These are phyloP conservation scores for Penicillium sp. DNA, from an alignment of 2,329 filamentous ascomycete species.

Conservation along the genomic window DNA sequence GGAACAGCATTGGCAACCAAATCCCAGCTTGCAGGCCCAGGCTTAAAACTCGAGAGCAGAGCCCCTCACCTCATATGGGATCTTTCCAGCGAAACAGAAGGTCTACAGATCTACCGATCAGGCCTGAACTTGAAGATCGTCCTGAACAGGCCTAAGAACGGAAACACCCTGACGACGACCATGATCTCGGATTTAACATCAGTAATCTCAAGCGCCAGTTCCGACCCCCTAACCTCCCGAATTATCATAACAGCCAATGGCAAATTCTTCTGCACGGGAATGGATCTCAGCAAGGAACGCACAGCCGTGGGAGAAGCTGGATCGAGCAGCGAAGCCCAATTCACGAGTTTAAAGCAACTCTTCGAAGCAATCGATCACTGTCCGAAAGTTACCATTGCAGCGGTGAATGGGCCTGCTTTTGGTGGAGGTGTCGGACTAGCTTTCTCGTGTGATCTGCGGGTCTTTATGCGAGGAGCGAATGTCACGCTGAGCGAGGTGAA, in stretches of 20 bases:
- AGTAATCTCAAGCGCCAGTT: constrained; percentile 24
- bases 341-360: constrained; percentile 24
- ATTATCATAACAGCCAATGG: constrained; percentile 39
- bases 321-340: constrained; percentile 22
- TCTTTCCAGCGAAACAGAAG: constrained; percentile 19
- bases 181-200: constrained; percentile 38
- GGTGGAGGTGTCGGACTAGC: constrained; percentile 18
- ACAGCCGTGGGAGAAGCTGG: constrained; percentile 22
- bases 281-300: constrained; percentile 34
- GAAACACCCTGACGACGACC: constrained; percentile 39
- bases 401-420: constrained; percentile 44
- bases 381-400: constrained; percentile 44
- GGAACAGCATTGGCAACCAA: not conserved
- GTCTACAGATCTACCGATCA: constrained; percentile 29
- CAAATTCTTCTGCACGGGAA: constrained; percentile 44
- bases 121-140: constrained; percentile 33
- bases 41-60: too few species aligned
- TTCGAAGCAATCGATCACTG: constrained; percentile 41
- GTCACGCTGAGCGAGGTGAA: too few species aligned
- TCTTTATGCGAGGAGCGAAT: too few species aligned
- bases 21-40: too few species aligned
- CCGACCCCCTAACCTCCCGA: constrained; percentile 32
- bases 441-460: too few species aligned
- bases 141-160: constrained; percentile 39
- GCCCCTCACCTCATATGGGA: constrained; percentile 16